These are phyloP conservation scores for Graphiopsis chlorocephala DNA, from an alignment of 2,329 filamentous ascomycete species.

Conservation along the genomic window DNA sequence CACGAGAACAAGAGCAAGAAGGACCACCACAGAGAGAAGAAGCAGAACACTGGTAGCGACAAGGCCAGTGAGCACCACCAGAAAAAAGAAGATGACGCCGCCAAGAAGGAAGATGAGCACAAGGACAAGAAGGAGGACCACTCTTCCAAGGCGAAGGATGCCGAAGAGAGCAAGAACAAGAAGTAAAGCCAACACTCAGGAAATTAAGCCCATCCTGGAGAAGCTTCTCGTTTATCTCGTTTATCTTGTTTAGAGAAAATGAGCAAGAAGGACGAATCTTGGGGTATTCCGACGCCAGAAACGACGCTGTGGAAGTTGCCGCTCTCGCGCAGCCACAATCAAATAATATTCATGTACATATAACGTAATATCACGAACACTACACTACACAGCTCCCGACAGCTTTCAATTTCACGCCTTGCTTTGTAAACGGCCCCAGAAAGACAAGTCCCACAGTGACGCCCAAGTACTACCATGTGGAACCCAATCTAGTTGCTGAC, in stretches of 20 bases:
- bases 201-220: background rate
- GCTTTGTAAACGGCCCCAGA: background rate
- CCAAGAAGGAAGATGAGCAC: slow-evolving; percentile 12
- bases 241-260: background rate
- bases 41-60: background rate
- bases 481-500: background rate
- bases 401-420: background rate
- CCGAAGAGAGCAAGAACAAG: slow-evolving; percentile 19
- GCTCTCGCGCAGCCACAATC: background rate
- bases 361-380: background rate
- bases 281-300: background rate
- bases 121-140: slow-evolving; percentile 11
- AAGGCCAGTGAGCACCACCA: slow-evolving; percentile 11
- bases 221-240: background rate
- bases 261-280: background rate
- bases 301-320: background rate
- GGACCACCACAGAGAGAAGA: slow-evolving; percentile 21
- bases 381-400: background rate
- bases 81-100: slow-evolving; percentile 15
- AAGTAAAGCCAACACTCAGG: background rate
- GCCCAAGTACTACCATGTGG: background rate
- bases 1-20: slow-evolving; percentile 27
- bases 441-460: background rate
- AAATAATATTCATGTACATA: background rate
- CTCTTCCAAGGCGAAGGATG: slow-evolving; percentile 6